phyloP scores from a whole-genome alignment of 441 rosid genomes.

The Syzygium syzygioides region DNA sequence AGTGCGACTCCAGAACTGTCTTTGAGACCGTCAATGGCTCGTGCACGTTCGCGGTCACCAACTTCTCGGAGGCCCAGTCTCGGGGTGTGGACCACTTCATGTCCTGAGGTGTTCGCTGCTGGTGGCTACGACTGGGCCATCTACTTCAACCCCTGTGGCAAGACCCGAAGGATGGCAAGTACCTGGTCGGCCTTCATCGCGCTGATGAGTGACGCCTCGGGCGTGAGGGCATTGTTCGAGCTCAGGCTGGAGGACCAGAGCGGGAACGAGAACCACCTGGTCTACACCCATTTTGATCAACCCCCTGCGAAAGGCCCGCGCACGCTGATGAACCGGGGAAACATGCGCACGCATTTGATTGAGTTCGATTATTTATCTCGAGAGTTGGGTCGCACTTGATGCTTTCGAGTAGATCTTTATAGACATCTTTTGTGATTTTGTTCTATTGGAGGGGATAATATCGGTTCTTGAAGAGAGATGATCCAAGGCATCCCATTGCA shows the following conservation, averaged over 20 bases:
- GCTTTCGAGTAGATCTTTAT: background rate
- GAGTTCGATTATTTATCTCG: background rate
- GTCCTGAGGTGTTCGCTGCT: background rate
- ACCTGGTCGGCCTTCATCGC: background rate
- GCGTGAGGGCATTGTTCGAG: background rate
- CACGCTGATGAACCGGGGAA: slow-evolving; percentile 69
- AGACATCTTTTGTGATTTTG: background rate
- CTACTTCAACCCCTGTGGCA: background rate
- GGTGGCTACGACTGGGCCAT: background rate
- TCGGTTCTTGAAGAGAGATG: slow-evolving; percentile 51
- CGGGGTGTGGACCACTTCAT: background rate
- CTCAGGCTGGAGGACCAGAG: background rate
- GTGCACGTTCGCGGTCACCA: background rate
- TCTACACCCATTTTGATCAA: background rate
- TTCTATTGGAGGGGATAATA: slow-evolving; percentile 56
- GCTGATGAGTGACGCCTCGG: background rate
- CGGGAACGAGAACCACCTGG: background rate
- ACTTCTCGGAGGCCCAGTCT: background rate
- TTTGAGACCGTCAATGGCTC: background rate
- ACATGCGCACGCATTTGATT: slow-evolving; percentile 58
- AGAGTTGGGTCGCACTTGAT: background rate
- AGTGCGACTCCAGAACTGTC: background rate
- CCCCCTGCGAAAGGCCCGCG: slow-evolving; percentile 37
- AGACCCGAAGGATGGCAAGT: background rate
- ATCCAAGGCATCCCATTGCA: slow-evolving; percentile 53